phyloP scores from a whole-genome alignment of 176 grass and related monocot genomes.

The Triticum turgidum region DNA sequence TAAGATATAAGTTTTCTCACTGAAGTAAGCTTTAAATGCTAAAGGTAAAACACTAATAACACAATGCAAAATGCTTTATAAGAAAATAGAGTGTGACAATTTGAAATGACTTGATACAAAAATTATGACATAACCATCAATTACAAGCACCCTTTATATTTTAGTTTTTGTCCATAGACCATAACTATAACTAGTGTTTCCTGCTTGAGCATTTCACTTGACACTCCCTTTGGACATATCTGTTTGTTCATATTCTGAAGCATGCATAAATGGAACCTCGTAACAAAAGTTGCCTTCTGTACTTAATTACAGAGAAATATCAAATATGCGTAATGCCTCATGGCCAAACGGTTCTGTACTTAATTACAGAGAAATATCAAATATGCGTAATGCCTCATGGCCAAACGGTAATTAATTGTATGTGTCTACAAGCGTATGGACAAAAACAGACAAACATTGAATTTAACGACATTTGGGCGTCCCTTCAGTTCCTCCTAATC shows the following conservation, averaged over 20 bases:
- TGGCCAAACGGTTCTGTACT: background rate
- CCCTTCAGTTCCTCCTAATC: background rate
- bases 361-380: constrained; percentile 25
- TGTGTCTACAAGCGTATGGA: background rate
- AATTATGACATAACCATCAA: background rate
- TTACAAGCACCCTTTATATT: background rate
- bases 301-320: constrained; percentile 27
- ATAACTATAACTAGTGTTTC: constrained; percentile 5
- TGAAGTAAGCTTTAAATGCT: too few species aligned
- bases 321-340: background rate
- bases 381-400: background rate
- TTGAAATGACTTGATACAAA: background rate
- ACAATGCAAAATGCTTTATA: too few species aligned
- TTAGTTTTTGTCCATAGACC: background rate
- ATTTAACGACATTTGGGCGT: constrained; percentile 4
- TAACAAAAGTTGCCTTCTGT: background rate
- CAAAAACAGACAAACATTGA: background rate
- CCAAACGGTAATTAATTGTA: background rate
- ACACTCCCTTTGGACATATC: background rate
- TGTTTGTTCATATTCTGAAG: background rate
- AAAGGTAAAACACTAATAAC: too few species aligned
- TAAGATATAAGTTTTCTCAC: too few species aligned
- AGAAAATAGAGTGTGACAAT: too few species aligned
- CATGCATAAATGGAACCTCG: background rate
- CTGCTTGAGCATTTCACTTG: constrained; percentile 1